Percentiles rank a stretch among this genome's conserved stretches.
phyloP scores from a whole-genome alignment of 257 asterid species.

The Rauvolfia tetraphylla region DNA sequence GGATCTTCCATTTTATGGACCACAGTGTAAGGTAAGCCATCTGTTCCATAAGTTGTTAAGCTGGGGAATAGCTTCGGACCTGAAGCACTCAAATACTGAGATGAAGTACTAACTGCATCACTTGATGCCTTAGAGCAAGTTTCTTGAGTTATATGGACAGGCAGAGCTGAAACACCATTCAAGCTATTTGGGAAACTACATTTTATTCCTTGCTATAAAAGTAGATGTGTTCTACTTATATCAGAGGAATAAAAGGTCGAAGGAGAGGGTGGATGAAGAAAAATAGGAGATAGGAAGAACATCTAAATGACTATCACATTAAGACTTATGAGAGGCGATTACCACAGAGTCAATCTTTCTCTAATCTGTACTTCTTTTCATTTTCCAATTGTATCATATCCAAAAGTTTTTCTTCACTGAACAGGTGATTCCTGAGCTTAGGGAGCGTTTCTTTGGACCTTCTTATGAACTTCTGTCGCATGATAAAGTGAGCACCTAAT shows the following conservation, averaged over 20 bases:
- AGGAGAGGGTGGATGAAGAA: not conserved
- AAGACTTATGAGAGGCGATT: not conserved
- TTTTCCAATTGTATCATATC: not conserved
- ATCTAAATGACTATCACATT: not conserved
- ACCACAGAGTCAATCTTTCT: not conserved
- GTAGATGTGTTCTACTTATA: not conserved
- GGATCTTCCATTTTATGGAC: conserved; percentile 63
- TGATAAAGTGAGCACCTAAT: conserved; percentile 60
- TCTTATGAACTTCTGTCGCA: conserved; percentile 74
- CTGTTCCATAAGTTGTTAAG: conserved; percentile 5
- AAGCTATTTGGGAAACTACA: not conserved
- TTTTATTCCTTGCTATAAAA: not conserved
- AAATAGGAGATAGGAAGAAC: not conserved
- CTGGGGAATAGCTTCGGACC: conserved; percentile 7
- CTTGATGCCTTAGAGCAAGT: not conserved
- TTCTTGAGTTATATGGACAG: not conserved
- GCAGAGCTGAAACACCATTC: not conserved
- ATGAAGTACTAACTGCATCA: not conserved
- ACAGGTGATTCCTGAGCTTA: conserved; percentile 66
- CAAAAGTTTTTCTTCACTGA: not conserved
- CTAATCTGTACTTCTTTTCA: not conserved
- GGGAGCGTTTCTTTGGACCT: conserved; percentile 85
- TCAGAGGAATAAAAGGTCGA: not conserved
- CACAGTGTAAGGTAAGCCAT: conserved; percentile 63
- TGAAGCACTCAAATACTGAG: not conserved